Percentiles rank a stretch among this genome's conserved stretches.
phyloP scores from a whole-genome alignment of 768 basidiomycete species.

The Amanita pallidorosea region DNA sequence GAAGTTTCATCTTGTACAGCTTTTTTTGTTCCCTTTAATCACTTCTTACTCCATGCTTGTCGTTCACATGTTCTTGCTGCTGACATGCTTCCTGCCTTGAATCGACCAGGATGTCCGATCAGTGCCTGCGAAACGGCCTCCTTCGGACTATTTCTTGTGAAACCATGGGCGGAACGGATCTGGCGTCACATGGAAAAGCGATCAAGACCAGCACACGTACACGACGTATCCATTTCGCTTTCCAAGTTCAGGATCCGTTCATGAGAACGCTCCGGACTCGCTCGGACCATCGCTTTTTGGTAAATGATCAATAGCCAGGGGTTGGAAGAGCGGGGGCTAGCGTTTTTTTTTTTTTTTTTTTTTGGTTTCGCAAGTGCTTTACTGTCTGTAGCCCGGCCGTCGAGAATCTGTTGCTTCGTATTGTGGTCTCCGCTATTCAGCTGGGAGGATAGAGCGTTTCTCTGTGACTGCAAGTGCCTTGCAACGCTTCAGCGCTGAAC shows the following conservation, averaged over 20 bases:
- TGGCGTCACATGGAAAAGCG: neutral
- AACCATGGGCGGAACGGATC: neutral
- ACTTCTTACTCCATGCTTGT: constrained; percentile 3
- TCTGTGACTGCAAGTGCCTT: neutral
- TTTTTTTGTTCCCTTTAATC: neutral
- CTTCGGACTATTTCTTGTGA: constrained; percentile 80
- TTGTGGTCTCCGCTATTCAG: neutral
- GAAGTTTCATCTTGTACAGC: constrained; percentile 2
- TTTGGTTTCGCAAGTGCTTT: neutral
- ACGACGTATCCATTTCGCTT: neutral
- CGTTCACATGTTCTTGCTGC: constrained; percentile 3
- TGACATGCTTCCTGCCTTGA: constrained; percentile 4
- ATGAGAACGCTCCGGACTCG: neutral
- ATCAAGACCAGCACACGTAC: neutral
- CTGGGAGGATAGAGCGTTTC: neutral
- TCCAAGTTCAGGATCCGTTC: neutral
- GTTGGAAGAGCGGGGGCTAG: neutral
- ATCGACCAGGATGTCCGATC: constrained; percentile 61
- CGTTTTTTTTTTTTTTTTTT: neutral
- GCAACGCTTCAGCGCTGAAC: neutral
- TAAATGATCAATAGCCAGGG: neutral
- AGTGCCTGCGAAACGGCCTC: constrained; percentile 75
- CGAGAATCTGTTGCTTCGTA: neutral
- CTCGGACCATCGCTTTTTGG: neutral
- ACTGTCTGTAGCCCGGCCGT: neutral